A percentile compares a stretch with the other conserved stretches of the same genome.
Conservation (phyloP, 2,329 filamentous ascomycete genomes). For the Calonectria honghensis region DNA sequence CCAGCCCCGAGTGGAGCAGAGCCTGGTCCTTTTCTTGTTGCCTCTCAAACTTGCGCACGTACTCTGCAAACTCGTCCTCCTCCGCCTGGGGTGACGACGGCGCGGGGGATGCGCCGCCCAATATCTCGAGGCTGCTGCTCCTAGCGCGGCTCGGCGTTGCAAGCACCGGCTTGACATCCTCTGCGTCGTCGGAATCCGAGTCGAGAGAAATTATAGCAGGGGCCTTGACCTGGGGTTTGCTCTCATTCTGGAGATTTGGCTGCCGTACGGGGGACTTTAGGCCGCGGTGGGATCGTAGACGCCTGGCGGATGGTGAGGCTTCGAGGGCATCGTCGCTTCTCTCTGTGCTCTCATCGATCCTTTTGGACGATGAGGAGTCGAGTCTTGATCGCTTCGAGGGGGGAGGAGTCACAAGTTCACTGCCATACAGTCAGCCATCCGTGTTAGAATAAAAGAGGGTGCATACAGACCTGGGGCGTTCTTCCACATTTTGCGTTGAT, state of each 20-base stretch:
- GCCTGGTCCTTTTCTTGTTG: constrained; percentile 56
- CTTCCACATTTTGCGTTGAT: constrained; percentile 37
- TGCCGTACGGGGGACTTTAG: constrained; percentile 38
- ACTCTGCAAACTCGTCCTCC: constrained; percentile 67
- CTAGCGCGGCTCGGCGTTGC: constrained; percentile 13
- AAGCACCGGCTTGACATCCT: constrained; percentile 32
- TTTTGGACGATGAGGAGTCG: constrained; percentile 49
- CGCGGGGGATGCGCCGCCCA: constrained; percentile 31
- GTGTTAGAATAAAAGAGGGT: background rate
- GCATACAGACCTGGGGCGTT: constrained; percentile 50
- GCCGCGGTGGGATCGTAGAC: constrained; percentile 36
- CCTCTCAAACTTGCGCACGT: constrained; percentile 64
- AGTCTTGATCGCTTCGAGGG: constrained; percentile 62
- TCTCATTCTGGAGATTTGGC: constrained; percentile 22
- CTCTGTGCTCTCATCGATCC: constrained; percentile 42
- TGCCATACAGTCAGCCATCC: constrained; percentile 48
- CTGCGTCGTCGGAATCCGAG: constrained; percentile 55
- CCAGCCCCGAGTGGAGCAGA: constrained; percentile 41
- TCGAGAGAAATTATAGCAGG: constrained; percentile 57
- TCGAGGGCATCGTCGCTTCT: constrained; percentile 41
- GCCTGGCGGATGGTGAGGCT: constrained; percentile 51
- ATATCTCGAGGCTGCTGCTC: constrained; percentile 45
- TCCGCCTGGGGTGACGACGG: constrained; percentile 41
- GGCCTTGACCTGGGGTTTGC: constrained; percentile 28
- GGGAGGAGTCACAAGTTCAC: constrained; percentile 61